Evolutionary conservation across 176 grass and related monocot genomes (phyloP), one percentile per base, ranked within the genome.

Genomic region (Areca catechu): DNA sequence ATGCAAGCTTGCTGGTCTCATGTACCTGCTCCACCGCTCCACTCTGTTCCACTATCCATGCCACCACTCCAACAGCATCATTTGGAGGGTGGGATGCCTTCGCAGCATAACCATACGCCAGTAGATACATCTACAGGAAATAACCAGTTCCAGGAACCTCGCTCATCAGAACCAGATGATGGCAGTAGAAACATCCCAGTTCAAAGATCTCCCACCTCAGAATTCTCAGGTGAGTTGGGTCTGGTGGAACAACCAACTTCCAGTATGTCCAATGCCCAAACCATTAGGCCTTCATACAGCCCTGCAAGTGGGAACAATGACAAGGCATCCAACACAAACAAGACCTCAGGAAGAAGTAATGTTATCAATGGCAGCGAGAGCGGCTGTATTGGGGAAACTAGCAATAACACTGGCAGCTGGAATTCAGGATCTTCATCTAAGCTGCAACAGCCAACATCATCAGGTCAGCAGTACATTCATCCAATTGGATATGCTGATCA

Each of bases 1-100:
- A 74, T 98, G 83, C 93, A 98, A 85, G 72, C 84, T 50, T 77
- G 84, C 68, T 98, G 93, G 93, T 77, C 93, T 60, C 93, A 85
- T 79, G 69, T 98, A 65, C 81, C 87, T 88, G 66, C 83, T 53
- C 81, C 80, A 2, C 73, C 83, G 6, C 74, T 90, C 18, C 86
- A 92, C 73, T 71, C 87, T 67, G 71, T 84, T 61, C 81, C 93
- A 9, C 68, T 87, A 55, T 88, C 92, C 59, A 65, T 97, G 27
- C 79, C 81, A 19, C 79, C 81, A 19, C 69, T 88, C 37, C 87
- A 98, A 51, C 93, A 85, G 60, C 93, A 88, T 82, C 93, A 80
- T 48, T 53, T 82, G 16, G 92, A 91, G 10, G 64, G 68, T 47
- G 74, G 71, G 77, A 58, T 50, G 4, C 60, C 67, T 63, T 28